Base-by-base conservation (phyloP, 2,329 filamentous ascomycete species). In the Talaromyces sp. region DNA sequence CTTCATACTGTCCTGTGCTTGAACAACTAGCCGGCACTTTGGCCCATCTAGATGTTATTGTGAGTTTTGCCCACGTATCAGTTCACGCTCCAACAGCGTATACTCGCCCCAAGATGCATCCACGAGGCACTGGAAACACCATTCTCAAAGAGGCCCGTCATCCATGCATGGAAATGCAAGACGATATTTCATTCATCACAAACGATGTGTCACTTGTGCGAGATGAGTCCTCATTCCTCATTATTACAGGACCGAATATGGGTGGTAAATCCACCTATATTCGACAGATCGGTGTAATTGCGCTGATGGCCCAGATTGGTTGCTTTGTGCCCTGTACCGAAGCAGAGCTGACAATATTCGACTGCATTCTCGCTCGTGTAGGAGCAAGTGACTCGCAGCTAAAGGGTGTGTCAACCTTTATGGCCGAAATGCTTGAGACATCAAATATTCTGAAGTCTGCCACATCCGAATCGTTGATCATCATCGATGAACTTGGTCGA, bases 341-440 rank as follows among this genome's bases (percentile, higher is more conserved):
- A 75, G 95, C 96, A 15, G 93, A 98, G 77, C 81, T 99, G 52
- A 96, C 92, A 17, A 93, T 99, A 66, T 99, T 97, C 76, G 95
- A 99, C 80, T 95, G 92, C 68, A 97, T 99, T 67, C 89, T 99
- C 45, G 95, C 96, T 0, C 90, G 95, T 71, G 95, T 99, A 0
- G 95, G 96, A 49, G 96, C 95, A 7, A 95, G 91, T 71, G 96
- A 99, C 79, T 96, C 92, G 7, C 95, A 98, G 78, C 89, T 99
- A 68, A 98, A 98, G 80, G 95, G 95, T 41, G 95, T 99, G 1
- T 97, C 92, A 3, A 99, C 95, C 0, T 99, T 99, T 78, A 99
- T 99, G 96, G 95, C 95, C 1, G 95, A 99, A 81, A 99, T 99
- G 95, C 86, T 99, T 25, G 95, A 99, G 77, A 99, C 95, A 1